Conservation (phyloP, 441 rosid species). For the Gossypium schwendimanii region DNA sequence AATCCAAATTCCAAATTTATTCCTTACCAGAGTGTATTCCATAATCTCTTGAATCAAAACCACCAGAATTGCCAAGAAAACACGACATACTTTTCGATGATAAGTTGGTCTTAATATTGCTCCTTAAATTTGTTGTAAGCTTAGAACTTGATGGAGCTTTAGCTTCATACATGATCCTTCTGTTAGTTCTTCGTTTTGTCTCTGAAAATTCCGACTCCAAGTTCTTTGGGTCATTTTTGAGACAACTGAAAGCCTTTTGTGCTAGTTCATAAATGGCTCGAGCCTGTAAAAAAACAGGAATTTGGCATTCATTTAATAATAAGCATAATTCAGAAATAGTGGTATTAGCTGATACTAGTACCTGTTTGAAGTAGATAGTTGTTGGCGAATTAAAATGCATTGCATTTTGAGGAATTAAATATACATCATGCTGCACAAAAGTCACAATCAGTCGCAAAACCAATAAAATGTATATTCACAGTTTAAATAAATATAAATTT, state of each 20-base stretch:
- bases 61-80: background rate
- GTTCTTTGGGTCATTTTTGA: constrained; percentile 39
- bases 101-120: background rate
- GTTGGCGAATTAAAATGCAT: constrained; percentile 55
- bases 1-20: constrained; percentile 7
- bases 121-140: constrained; percentile 22
- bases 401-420: constrained; percentile 49
- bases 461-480: background rate
- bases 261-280: constrained; percentile 52
- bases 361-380: constrained; percentile 57
- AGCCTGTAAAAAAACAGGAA: constrained; percentile 36
- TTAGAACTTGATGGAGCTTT: constrained; percentile 19
- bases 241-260: constrained; percentile 44
- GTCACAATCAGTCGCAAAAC: constrained; percentile 7
- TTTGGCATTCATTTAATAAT: constrained; percentile 10
- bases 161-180: constrained; percentile 29
- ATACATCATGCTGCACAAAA: constrained; percentile 43
- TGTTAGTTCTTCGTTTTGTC: constrained; percentile 32
- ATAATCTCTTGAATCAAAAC: constrained; percentile 18
- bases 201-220: constrained; percentile 40
- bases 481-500: background rate
- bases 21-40: constrained; percentile 31
- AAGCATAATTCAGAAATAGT: background rate
- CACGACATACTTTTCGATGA: constrained; percentile 17
- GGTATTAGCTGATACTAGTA: constrained; percentile 11